Base-by-base conservation (phyloP, 331 rosid species). In the Pyracantha coccinea region DNA sequence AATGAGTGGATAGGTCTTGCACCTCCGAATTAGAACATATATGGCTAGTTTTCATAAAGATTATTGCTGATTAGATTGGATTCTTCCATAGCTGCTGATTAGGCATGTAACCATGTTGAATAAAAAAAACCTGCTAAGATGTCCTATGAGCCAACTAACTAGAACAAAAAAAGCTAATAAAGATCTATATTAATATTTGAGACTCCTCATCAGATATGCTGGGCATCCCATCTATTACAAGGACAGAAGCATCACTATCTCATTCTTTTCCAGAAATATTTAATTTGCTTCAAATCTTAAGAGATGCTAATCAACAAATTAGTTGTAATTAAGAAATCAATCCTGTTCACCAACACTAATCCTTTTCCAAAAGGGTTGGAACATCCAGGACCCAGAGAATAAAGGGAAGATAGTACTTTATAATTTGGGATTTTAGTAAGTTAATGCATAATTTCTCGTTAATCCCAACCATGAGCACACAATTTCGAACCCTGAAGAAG, bases 371-470 rank as follows among this genome's bases (percentile, higher is more conserved):
- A 80, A 68, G 84, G 85, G 74, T 82, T 72, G 92, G 88, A 86
- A 89, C 97, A 89, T 86, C 77, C 78, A 81, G 95, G 96, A 73
- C 91, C 97, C 85, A 74, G 60, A 83, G 93, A 92, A 88, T 85
- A 88, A 85, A 88, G 87, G 75, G 41, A 63, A 61, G 58, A 89
- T 81, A 78, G 73, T 71, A 63, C 89, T 83, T 79, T 81, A 74
- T 67, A 64, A 55, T 27, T 47, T 61, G 52, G 16, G 62, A 60
- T 66, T 76, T 74, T 80, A 55, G 66, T 28, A 70, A 77, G 54
- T 52, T 15, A 69, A 50, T 70, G 78, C 78, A 79, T 74, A 80
- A 69, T 71, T 77, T 76, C 81, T 17, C 66, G 80, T 78, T 81
- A 74, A 71, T 80, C 80, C 72, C 62, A 35, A 64, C 78, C 4